Percentiles rank a stretch among this genome's conserved stretches.
phyloP scores from a whole-genome alignment of 257 asterid genomes.

The Solanum commersonii region DNA sequence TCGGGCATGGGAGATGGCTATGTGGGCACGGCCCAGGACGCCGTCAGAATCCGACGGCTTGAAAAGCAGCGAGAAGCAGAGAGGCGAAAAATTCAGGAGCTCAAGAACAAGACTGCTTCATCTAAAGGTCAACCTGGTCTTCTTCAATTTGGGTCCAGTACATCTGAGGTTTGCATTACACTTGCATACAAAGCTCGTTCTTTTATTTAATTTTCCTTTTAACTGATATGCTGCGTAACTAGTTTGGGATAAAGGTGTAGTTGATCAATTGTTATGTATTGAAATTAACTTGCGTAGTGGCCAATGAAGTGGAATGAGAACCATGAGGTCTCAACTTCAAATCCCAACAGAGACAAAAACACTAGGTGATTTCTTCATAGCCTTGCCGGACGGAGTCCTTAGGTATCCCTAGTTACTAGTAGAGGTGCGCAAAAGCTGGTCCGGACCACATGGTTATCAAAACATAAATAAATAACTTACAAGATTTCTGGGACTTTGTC shows the following conservation, averaged over 20 bases:
- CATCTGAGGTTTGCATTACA: conserved; percentile 61
- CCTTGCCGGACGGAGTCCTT: not conserved
- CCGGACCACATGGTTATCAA: not conserved
- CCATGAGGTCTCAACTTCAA: not conserved
- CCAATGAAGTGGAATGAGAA: not conserved
- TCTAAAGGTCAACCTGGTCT: conserved; percentile 81
- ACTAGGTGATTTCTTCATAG: not conserved
- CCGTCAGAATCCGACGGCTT: conserved; percentile 84
- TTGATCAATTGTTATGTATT: not conserved
- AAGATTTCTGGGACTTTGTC: not conserved
- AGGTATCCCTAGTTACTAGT: not conserved
- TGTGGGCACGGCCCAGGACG: conserved; percentile 97
- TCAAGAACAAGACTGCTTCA: conserved; percentile 83
- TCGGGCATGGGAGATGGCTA: conserved; percentile 99
- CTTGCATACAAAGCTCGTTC: not conserved
- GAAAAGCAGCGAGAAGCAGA: conserved; percentile 99
- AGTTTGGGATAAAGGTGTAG: not conserved
- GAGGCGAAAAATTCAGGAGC: conserved; percentile 91
- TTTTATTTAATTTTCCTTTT: not conserved
- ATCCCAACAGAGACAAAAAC: not conserved
- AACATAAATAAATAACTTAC: not conserved
- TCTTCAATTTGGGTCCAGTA: conserved; percentile 95
- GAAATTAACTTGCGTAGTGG: not conserved
- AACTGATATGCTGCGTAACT: not conserved
- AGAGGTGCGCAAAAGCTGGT: not conserved